Percentiles rank a stretch among this genome's conserved stretches.
Evolutionary conservation across 805 yeast genomes (phyloP).

Genomic region (Pichia membranifaciens): DNA sequence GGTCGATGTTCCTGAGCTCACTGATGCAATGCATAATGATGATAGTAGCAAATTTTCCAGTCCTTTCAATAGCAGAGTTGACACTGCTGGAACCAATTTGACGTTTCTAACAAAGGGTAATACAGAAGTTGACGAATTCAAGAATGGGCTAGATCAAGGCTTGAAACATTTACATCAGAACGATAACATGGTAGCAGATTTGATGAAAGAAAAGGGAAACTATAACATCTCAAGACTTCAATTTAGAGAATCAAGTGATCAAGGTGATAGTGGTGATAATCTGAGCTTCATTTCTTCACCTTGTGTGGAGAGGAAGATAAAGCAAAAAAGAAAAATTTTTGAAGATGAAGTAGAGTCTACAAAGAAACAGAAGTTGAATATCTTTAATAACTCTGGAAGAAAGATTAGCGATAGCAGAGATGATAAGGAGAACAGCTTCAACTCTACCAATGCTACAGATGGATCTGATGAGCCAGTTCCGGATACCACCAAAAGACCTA

Average conservation of each 20-base stretch:
- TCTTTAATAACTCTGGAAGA: not conserved
- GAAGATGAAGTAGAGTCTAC: not conserved
- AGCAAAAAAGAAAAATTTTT: constrained; percentile 3
- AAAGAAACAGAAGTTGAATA: constrained; percentile 1
- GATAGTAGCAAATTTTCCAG: constrained; percentile 10
- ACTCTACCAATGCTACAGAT: constrained; percentile 9
- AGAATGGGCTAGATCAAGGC: not conserved
- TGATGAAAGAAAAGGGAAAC: not conserved
- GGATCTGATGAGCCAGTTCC: constrained; percentile 6
- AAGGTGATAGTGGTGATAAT: not conserved
- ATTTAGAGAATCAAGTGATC: constrained; percentile 6
- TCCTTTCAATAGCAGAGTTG: constrained; percentile 9
- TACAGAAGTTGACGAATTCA: not conserved
- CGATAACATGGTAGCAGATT: not conserved
- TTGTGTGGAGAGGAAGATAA: constrained; percentile 9
- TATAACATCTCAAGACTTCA: not conserved
- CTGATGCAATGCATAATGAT: not conserved
- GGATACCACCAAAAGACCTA: not conserved
- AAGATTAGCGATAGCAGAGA: not conserved
- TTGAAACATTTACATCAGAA: not conserved
- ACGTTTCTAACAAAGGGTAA: constrained; percentile 8
- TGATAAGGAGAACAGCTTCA: not conserved
- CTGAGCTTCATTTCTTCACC: constrained; percentile 11
- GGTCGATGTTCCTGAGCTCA: constrained; percentile 8
- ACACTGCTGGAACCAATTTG: constrained; percentile 10